Percentiles rank a stretch among this genome's conserved stretches.
Conservation (phyloP, 805 yeast species). For the Vanderwaltozyma polyspora region DNA sequence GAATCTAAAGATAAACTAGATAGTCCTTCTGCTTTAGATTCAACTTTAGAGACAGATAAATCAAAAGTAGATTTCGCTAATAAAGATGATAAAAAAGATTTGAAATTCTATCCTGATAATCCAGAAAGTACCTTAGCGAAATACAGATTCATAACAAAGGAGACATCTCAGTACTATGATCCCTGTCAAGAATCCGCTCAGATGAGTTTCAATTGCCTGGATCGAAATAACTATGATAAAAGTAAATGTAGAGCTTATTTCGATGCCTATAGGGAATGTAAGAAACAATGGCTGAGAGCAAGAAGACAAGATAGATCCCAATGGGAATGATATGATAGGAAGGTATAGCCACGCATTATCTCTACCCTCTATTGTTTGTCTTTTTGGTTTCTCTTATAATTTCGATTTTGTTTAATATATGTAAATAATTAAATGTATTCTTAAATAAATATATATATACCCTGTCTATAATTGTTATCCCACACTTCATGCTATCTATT, state of each 20-base stretch:
- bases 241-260: conserved; percentile 69
- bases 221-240: conserved; percentile 61
- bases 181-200: conserved; percentile 86
- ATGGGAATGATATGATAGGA: conserved; percentile 19
- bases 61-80: conserved; percentile 12
- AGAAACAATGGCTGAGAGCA: conserved; percentile 53
- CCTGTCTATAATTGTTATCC: too few relatives aligned
- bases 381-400: too few relatives aligned
- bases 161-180: conserved; percentile 75
- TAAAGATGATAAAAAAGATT: conserved; percentile 5
- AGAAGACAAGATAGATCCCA: conserved; percentile 28
- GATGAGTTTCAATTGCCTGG: conserved; percentile 79
- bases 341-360: too few relatives aligned
- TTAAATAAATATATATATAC: too few relatives aligned
- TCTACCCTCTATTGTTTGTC: too few relatives aligned
- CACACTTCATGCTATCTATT: too few relatives aligned
- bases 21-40: too few relatives aligned
- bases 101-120: conserved; percentile 57
- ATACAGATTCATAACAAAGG: conserved; percentile 59
- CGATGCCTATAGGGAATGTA: conserved; percentile 88
- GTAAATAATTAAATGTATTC: too few relatives aligned
- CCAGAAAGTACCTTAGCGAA: conserved; percentile 67
- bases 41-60: conserved; percentile 6
- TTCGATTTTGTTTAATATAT: too few relatives aligned
- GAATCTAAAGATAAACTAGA: too few relatives aligned